These are phyloP conservation scores for Anthostomella pinea DNA, from an alignment of 2,329 filamentous ascomycete genomes.

Conservation along the genomic window DNA sequence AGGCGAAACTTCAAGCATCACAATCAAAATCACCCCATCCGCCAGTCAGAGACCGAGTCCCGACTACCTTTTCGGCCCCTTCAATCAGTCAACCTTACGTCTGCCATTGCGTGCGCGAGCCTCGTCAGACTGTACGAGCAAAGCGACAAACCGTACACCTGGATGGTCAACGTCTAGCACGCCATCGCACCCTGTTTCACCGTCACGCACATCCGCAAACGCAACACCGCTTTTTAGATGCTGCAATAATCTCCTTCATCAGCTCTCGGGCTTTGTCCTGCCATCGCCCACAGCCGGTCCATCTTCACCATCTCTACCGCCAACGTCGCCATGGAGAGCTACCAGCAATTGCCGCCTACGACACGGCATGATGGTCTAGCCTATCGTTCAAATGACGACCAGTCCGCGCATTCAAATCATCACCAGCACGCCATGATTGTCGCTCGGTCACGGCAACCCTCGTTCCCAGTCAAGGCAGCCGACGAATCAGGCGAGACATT, in stretches of 20 bases:
- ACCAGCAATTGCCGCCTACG: conserved; percentile 8
- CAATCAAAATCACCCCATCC: too few species aligned
- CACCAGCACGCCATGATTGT: conserved; percentile 2
- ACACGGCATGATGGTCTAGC: conserved; percentile 6
- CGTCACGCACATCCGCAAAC: conserved; percentile 15
- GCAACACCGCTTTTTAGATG: conserved; percentile 21
- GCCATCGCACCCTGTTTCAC: conserved; percentile 27
- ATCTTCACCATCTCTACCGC: not conserved
- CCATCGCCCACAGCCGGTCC: too few species aligned
- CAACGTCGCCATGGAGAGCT: conserved; percentile 24
- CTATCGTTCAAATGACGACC: conserved; percentile 8
- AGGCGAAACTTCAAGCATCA: too few species aligned
- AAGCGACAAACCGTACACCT: too few species aligned
- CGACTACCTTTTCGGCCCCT: too few species aligned
- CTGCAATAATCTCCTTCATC: conserved; percentile 16
- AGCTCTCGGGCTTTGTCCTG: conserved; percentile 17
- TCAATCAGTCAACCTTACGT: too few species aligned
- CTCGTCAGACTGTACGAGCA: conserved; percentile 1
- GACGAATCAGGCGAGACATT: conserved; percentile 25
- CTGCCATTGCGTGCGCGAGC: conserved; percentile 6
- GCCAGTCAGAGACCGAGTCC: too few species aligned
- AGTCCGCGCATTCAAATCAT: conserved; percentile 7
- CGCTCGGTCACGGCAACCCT: conserved; percentile 14
- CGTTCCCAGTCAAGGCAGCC: conserved; percentile 10
- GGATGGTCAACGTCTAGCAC: conserved; percentile 22